Base-by-base conservation (phyloP, 495 filamentous ascomycete genomes). In the Xylaria telfairii region DNA sequence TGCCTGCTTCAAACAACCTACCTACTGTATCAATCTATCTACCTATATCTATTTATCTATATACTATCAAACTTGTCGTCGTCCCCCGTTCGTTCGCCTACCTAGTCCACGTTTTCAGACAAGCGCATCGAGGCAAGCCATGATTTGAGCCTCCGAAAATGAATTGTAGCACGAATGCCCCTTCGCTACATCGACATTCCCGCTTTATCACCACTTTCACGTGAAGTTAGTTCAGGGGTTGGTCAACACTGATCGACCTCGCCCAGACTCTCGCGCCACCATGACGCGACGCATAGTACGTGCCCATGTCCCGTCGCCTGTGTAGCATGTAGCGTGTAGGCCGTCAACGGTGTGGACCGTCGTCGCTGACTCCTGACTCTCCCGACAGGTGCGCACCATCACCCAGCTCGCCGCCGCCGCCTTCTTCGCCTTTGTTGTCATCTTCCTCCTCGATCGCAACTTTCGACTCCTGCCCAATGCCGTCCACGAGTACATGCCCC, bases 381-480 rank as follows among this genome's bases (percentile, higher is more conserved):
- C 51, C 60, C 26, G 17, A 10, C 73, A 91, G 89, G 92, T 97
- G 76, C 93, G 96, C 71, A 93, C 94, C 72, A 88, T 92, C 75
- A 82, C 93, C 79, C 94, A 99, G 86, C 87, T 96, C 77, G 86
- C 86, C 61, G 82, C 90, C 54, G 82, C 95, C 62, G 87, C 88
- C 60, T 76, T 87, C 69, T 82, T 94, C 76, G 85, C 92, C 74
- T 84, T 93, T 72, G 73, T 93, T 67, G 76, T 91, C 67, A 81
- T 96, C 70, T 89, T 93, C 74, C 83, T 95, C 77, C 87, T 97
- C 80, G 93, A 97, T 82, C 90, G 89, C 74, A 88, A 88, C 78
- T 94, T 91, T 81, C 88, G 92, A 68, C 91, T 96, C 72, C 88
- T 97, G 19, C 93, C 93, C n/a, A 85, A 88, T 73, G 87, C 90